Conservation (phyloP, 2,329 filamentous ascomycete species). For the Epichloe amarillans region DNA sequence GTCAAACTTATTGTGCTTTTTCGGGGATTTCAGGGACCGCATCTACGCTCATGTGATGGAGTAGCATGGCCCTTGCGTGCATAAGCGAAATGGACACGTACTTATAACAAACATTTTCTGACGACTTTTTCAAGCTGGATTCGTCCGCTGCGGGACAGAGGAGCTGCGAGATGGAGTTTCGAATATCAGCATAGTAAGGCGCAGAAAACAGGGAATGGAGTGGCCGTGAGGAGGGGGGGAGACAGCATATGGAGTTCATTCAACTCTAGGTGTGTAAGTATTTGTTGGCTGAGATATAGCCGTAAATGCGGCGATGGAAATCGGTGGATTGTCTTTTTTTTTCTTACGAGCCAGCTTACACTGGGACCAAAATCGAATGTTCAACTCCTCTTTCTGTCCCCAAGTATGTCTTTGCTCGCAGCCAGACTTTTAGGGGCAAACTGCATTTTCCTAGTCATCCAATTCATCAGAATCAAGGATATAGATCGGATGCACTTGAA, state of each 20-base stretch:
- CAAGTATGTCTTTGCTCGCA: too few species aligned
- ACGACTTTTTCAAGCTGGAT: not conserved
- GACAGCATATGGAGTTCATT: not conserved
- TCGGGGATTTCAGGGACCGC: not conserved
- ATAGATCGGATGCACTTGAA: too few species aligned
- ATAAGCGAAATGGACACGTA: conserved; percentile 1
- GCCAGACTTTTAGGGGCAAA: too few species aligned
- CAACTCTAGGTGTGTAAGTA: not conserved
- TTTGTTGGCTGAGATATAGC: not conserved
- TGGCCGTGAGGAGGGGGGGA: not conserved
- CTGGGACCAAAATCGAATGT: too few species aligned
- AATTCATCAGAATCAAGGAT: too few species aligned
- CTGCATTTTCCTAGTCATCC: too few species aligned
- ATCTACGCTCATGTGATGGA: not conserved
- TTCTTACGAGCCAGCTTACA: too few species aligned
- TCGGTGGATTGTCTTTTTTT: too few species aligned
- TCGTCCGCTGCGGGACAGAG: conserved; percentile 4
- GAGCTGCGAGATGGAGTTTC: conserved; percentile 1
- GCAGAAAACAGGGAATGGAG: not conserved
- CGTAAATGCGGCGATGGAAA: too few species aligned
- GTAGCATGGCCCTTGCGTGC: conserved; percentile 1
- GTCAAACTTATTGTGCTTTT: not conserved
- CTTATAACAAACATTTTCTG: not conserved
- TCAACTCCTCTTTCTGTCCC: too few species aligned
- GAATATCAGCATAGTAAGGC: conserved; percentile 3